Conservation (phyloP, 2,329 filamentous ascomycete genomes). For the Microsporum audouinii region DNA sequence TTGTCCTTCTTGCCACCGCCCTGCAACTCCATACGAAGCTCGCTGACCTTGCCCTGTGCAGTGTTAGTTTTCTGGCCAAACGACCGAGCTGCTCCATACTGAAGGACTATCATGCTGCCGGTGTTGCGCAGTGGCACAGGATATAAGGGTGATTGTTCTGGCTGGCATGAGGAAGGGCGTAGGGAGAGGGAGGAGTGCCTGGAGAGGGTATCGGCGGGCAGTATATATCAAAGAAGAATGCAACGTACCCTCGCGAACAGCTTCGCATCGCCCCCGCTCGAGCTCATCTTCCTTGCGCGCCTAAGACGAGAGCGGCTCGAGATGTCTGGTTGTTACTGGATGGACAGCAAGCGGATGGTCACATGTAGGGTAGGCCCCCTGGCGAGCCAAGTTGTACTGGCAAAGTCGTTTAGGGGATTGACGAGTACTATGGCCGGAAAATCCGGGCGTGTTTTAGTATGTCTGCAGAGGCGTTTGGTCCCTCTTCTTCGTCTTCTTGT, state of each 20-base stretch:
- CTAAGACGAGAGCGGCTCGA: background rate
- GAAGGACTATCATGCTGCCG: background rate
- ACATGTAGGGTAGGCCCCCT: conserved; percentile 4
- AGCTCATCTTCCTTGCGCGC: conserved; percentile 41
- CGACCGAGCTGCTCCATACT: background rate
- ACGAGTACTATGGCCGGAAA: background rate
- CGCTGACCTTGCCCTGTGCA: conserved; percentile 92
- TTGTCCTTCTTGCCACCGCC: conserved; percentile 96
- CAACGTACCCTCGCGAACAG: conserved; percentile 85
- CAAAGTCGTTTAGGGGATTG: background rate
- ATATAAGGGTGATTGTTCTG: background rate
- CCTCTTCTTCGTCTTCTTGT: background rate
- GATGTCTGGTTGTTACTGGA: conserved; percentile 1
- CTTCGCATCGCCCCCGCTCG: conserved; percentile 87
- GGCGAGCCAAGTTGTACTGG: background rate
- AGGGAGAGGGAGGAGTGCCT: background rate
- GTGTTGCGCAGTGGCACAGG: background rate
- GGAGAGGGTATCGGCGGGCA: background rate
- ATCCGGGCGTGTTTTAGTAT: no score
- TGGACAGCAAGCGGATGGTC: background rate
- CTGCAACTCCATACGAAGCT: conserved; percentile 88
- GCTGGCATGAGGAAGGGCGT: background rate
- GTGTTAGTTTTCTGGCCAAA: conserved; percentile 12
- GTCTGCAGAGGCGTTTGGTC: background rate
- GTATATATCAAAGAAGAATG: background rate